Evolutionary conservation across 2,329 filamentous ascomycete species (phyloP).

Genomic region (Triangularia setosa): DNA sequence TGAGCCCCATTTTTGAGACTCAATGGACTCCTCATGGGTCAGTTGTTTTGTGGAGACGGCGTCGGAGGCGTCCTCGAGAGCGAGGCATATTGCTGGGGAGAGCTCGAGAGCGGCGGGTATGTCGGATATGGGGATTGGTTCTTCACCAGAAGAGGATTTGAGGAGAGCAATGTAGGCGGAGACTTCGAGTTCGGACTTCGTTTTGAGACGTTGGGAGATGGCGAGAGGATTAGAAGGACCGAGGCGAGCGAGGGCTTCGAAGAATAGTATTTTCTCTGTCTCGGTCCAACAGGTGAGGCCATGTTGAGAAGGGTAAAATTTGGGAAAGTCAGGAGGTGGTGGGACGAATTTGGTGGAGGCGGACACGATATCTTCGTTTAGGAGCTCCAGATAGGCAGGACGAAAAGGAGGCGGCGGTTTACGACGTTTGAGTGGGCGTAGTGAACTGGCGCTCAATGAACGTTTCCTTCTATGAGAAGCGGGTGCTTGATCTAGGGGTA

Average conservation of each 20-base stretch:
- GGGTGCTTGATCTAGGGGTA: not conserved
- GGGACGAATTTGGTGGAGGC: slow-evolving; percentile 38
- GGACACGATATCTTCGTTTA: slow-evolving; percentile 58
- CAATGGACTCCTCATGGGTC: slow-evolving; percentile 54
- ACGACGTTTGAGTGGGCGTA: slow-evolving; percentile 43
- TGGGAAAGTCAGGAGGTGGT: slow-evolving; percentile 13
- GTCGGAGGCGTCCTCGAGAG: slow-evolving; percentile 67
- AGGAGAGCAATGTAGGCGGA: slow-evolving; percentile 65
- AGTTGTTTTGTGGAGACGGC: slow-evolving; percentile 63
- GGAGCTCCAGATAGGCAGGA: slow-evolving; percentile 44
- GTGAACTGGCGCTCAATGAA: not conserved
- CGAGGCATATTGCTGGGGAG: slow-evolving; percentile 57
- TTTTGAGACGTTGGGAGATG: slow-evolving; percentile 60
- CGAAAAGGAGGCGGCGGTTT: slow-evolving; percentile 39
- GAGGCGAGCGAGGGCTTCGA: slow-evolving; percentile 58
- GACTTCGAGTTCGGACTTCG: slow-evolving; percentile 73
- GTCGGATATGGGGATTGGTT: slow-evolving; percentile 35
- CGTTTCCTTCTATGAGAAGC: slow-evolving; percentile 10
- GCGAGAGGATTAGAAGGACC: slow-evolving; percentile 59
- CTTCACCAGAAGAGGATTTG: slow-evolving; percentile 38
- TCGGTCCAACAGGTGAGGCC: slow-evolving; percentile 68
- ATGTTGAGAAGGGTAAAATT: slow-evolving; percentile 50
- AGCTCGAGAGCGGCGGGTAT: slow-evolving; percentile 70
- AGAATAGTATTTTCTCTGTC: slow-evolving; percentile 68
- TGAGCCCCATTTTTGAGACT: slow-evolving; percentile 57